These are phyloP conservation scores for Viola pubescens DNA, from an alignment of 441 rosid genomes.

Conservation along the genomic window DNA sequence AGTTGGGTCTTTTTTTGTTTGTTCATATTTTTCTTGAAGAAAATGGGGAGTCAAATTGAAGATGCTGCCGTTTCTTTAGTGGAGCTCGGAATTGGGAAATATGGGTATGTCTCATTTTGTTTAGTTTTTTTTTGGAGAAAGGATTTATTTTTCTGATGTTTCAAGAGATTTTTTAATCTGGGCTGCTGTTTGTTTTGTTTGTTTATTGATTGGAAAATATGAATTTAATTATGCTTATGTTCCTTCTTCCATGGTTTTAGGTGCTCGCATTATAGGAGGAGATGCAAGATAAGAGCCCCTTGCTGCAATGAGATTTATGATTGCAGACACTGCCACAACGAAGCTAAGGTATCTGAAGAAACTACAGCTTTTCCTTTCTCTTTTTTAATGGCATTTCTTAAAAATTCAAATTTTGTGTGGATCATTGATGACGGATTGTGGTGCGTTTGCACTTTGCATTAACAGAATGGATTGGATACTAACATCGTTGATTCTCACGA, in stretches of 20 bases:
- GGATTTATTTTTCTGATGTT: neutral
- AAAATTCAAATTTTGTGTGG: no score
- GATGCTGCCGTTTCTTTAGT: neutral
- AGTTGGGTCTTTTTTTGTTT: constrained; percentile 2
- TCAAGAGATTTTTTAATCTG: neutral
- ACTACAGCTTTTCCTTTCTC: neutral
- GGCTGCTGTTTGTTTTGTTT: neutral
- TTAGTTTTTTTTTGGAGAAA: constrained; percentile 2
- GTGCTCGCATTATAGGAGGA: constrained; percentile 69
- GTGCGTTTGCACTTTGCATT: constrained; percentile 1
- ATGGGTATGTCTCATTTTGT: neutral
- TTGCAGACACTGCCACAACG: constrained; percentile 87
- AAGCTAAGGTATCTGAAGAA: constrained; percentile 39
- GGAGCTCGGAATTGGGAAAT: no score
- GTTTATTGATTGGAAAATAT: neutral
- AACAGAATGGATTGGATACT: constrained; percentile 46
- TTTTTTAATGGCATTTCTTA: no score
- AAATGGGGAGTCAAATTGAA: constrained; percentile 27
- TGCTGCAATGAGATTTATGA: constrained; percentile 68
- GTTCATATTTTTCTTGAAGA: constrained; percentile 3
- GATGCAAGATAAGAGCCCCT: constrained; percentile 70
- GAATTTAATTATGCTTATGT: neutral
- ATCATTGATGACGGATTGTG: no score
- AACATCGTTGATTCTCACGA: constrained; percentile 48
- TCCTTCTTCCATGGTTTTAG: constrained; percentile 19